Evolutionary conservation across 2,329 filamentous ascomycete species (phyloP).

Genomic region (Xylariaceae sp.): DNA sequence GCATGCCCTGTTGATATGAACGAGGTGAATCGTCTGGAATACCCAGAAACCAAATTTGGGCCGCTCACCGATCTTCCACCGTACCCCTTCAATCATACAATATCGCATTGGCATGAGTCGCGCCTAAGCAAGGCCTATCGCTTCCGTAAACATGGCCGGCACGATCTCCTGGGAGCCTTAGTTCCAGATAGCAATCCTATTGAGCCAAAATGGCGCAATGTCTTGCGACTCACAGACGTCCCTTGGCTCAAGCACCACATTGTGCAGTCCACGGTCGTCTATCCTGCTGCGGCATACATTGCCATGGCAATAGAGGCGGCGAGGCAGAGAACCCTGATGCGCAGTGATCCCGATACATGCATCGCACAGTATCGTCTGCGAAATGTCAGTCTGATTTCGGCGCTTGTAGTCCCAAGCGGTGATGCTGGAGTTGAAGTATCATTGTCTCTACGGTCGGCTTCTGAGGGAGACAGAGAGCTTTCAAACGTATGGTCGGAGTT

Average conservation of each 20-base stretch:
- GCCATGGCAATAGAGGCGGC: conserved; percentile 3
- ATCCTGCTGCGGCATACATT: conserved; percentile 3
- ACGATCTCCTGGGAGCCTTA: conserved; percentile 3
- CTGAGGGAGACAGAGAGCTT: conserved; percentile 1
- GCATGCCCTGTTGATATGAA: conserved; percentile 2
- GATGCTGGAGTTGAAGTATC: conserved; percentile 1
- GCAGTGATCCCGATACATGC: background rate
- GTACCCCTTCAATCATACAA: conserved; percentile 25
- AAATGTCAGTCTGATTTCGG: conserved; percentile 1
- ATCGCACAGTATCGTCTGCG: background rate
- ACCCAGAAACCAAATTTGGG: background rate
- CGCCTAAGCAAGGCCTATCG: conserved; percentile 1
- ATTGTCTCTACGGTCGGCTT: conserved; percentile 1
- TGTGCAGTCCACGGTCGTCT: conserved; percentile 1
- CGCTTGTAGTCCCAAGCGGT: conserved; percentile 1
- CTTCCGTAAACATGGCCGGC: background rate
- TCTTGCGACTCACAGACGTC: conserved; percentile 3
- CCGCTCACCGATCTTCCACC: conserved; percentile 1
- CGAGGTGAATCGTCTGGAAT: background rate
- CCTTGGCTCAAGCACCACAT: conserved; percentile 6
- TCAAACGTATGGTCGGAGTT: conserved; percentile 3
- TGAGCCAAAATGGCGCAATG: conserved; percentile 3
- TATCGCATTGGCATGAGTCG: conserved; percentile 1
- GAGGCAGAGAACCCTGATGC: background rate
- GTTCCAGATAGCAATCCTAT: conserved; percentile 1